A percentile compares a stretch with the other conserved stretches of the same genome.
Evolutionary conservation across 371 early-diverging fungal species (phyloP).

Genomic region (Rhizopus arrhizus): DNA sequence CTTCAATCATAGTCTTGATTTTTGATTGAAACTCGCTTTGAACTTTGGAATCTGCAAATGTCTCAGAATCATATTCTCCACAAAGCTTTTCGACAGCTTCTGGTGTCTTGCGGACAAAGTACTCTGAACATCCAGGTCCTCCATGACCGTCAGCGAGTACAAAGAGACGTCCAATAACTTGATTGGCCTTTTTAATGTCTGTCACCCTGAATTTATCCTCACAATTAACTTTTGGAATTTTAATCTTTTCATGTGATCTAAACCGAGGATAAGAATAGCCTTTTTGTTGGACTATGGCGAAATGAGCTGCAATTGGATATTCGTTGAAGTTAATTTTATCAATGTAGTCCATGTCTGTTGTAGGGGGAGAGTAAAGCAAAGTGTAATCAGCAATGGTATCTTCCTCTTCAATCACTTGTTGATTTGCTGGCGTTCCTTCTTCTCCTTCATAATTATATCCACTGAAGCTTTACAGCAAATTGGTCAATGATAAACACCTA

Average conservation of each 20-base stretch:
- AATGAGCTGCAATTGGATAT: conserved; percentile 51
- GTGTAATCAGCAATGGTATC: conserved; percentile 50
- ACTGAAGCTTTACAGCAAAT: conserved; percentile 3
- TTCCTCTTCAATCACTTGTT: conserved; percentile 26
- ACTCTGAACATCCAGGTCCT: conserved; percentile 66
- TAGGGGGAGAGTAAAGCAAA: conserved; percentile 39
- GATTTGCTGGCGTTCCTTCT: conserved; percentile 13
- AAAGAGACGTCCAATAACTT: conserved; percentile 55
- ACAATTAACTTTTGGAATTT: conserved; percentile 61
- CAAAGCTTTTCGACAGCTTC: conserved; percentile 52
- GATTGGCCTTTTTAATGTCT: conserved; percentile 40
- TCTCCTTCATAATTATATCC: conserved; percentile 30
- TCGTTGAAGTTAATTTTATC: conserved; percentile 42
- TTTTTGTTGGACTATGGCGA: conserved; percentile 65
- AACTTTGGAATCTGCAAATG: conserved; percentile 35
- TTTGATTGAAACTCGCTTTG: conserved; percentile 51
- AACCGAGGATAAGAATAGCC: conserved; percentile 71
- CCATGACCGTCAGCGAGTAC: conserved; percentile 70
- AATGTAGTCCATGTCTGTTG: conserved; percentile 38
- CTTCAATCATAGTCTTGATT: conserved; percentile 52
- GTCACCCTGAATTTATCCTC: conserved; percentile 66
- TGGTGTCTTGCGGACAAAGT: conserved; percentile 60
- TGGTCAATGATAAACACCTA: neutral
- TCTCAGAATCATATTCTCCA: conserved; percentile 42
- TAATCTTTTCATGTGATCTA: conserved; percentile 57